Base-by-base conservation (phyloP, 345 rosid species). In the Cochlearia excelsa region DNA sequence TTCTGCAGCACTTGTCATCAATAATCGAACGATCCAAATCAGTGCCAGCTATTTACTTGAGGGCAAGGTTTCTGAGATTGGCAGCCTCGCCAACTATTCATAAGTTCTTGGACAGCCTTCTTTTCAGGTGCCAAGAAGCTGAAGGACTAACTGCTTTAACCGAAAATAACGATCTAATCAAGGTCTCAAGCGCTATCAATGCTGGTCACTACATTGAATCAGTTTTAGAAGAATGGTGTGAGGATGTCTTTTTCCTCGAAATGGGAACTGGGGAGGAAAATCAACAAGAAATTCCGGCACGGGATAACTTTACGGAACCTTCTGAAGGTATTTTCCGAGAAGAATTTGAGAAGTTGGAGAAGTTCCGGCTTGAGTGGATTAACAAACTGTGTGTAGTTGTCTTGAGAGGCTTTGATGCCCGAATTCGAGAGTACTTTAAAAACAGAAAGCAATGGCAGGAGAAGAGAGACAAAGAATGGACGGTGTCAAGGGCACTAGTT, bases 61-160 rank as follows among this genome's bases (percentile, higher is more conserved):
- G 95, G 72, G 80, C 86, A 57, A 87, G 85, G 72, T 89, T 87
- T 80, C 76, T 89, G 35, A 81, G 74, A 72, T 74, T 84, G 70
- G 82, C 82, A 40, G 95, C 83, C 61, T 72, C 75, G 2, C 92
- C 95, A 46, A 70, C 75, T 11, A 59, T 85, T 65, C 82, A 69
- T 3, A 71, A 67, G 46, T 84, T 84, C 79, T 75, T 85, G 76
- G 90, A 90, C 70, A 65, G 85, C 65, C 62, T 82, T 54, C 79
- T 82, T 66, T 66, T 73, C 66, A 81, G 90, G 73, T 87, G 99
- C 75, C 99, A 85, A 74, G 97, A 87, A 66, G 97, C 97, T 5
- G 97, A 89, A 79, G 97, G 97, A 57, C 61, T 87, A 75, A 93
- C 99, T 63, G 90, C 97, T 27, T 67, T 87, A 66, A 84, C 95